Evolutionary conservation across 2,329 filamentous ascomycete species (phyloP).

Genomic region (Xylaria sp.): DNA sequence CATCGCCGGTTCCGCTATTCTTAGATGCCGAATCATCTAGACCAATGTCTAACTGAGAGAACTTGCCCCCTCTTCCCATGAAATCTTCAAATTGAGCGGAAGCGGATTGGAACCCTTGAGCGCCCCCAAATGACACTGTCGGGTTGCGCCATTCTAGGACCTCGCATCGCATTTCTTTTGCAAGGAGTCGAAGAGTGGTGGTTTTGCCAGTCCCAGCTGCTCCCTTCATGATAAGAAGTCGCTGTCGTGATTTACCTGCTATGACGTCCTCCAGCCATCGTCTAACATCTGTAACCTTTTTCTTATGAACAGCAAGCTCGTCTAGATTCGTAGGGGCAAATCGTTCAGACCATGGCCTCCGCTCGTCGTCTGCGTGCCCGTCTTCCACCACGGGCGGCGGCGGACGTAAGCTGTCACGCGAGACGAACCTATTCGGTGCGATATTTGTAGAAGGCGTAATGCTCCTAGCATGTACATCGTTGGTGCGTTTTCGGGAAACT

Average conservation of each 20-base stretch:
- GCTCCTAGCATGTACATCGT: conserved; percentile 50
- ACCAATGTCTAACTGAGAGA: conserved; percentile 72
- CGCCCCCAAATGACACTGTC: conserved; percentile 64
- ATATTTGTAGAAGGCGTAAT: conserved; percentile 33
- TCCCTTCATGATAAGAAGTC: conserved; percentile 86
- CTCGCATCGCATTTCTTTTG: conserved; percentile 78
- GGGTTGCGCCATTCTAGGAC: conserved; percentile 94
- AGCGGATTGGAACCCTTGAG: conserved; percentile 73
- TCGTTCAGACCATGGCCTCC: conserved; percentile 86
- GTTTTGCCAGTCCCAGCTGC: conserved; percentile 94
- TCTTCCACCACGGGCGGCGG: conserved; percentile 52
- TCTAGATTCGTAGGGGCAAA: conserved; percentile 80
- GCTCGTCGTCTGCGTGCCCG: conserved; percentile 66
- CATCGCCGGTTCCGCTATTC: conserved; percentile 33
- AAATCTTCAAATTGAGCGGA: conserved; percentile 93
- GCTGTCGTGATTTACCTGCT: conserved; percentile 71
- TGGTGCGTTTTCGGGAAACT: conserved; percentile 64
- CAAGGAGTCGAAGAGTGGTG: conserved; percentile 81
- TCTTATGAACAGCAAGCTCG: conserved; percentile 94
- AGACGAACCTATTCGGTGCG: conserved; percentile 61
- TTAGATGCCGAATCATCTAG: conserved; percentile 41
- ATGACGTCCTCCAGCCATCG: conserved; percentile 83
- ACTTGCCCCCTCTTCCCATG: conserved; percentile 81
- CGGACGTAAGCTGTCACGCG: conserved; percentile 50
- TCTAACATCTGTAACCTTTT: conserved; percentile 87